Percentiles rank a stretch among this genome's conserved stretches.
These are phyloP conservation scores for Cordyceps militaris DNA, from an alignment of 2,329 filamentous ascomycete genomes.

Conservation along the genomic window DNA sequence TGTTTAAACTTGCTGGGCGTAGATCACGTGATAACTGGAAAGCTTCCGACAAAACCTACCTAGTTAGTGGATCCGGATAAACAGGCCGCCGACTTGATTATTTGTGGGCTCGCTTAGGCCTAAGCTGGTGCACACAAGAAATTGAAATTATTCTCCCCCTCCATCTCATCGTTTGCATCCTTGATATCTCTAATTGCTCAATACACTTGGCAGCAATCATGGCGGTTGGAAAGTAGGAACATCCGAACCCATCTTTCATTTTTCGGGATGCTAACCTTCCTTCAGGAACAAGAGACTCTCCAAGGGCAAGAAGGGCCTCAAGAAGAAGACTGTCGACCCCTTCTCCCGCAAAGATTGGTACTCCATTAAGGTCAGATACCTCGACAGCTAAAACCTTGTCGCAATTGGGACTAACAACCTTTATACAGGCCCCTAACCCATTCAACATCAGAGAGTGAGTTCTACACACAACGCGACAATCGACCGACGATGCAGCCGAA, in stretches of 20 bases:
- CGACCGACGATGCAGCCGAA: background rate
- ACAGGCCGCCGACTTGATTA: constrained; percentile 22
- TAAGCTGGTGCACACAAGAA: constrained; percentile 33
- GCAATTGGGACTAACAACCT: constrained; percentile 18
- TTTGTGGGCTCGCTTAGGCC: constrained; percentile 30
- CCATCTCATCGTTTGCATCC: constrained; percentile 32
- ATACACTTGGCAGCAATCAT: constrained; percentile 47
- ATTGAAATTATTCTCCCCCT: constrained; percentile 35
- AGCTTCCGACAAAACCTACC: background rate
- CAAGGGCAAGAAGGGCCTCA: constrained; percentile 99
- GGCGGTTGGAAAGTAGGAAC: constrained; percentile 53
- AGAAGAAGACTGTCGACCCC: constrained; percentile 98
- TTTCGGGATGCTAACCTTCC: constrained; percentile 18
- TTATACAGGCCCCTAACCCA: constrained; percentile 73
- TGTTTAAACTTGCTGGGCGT: too few species aligned
- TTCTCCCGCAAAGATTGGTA: constrained; percentile 99
- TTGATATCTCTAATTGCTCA: constrained; percentile 36
- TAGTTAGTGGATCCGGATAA: constrained; percentile 22
- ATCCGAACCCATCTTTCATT: constrained; percentile 4
- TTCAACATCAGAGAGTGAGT: constrained; percentile 96
- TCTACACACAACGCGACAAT: constrained; percentile 15
- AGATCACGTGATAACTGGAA: constrained; percentile 18
- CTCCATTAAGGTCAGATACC: constrained; percentile 71
- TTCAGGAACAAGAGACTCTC: constrained; percentile 98
- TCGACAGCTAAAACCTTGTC: background rate